Base-by-base conservation (phyloP, 2,329 filamentous ascomycete species). In the Xylaria sp. region DNA sequence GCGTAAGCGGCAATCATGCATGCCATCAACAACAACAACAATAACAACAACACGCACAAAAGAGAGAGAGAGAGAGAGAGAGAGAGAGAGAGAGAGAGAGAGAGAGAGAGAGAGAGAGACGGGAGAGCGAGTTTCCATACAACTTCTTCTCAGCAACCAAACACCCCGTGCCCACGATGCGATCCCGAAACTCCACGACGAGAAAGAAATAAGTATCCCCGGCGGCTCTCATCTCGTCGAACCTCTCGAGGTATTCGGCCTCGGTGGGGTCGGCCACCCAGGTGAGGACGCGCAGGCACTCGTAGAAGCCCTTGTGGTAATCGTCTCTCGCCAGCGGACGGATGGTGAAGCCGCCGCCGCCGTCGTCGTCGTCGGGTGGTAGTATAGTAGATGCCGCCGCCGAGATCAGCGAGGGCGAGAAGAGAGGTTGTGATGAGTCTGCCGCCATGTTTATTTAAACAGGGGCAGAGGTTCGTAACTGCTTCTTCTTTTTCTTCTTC, bases 131-230 rank as follows among this genome's bases (percentile, higher is more conserved):
- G 23, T 23, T 23, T 23, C 82, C 86, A 71, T 78, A 90, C 88
- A 92, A 92, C 80, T 95, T 95, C 81, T 90, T 87, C 85, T 96
- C 93, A 42, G 93, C 90, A 69, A 96, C 85, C 77, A 96, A 81
- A 49, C 89, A 89, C 0, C 93, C 93, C 0, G 92, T 94, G 6
- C 90, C 92, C 15, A 94, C 92, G 63, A 94, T 23, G 23, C 23
- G 23, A 23, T 2, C 23, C 23, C 2, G 23, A 23, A 23, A 86
- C 72, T 90, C 87, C 65, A 95, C 88, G 54, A 92, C 90, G 36
- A 93, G 80, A 61, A 94, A 84, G 79, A 90, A 94, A 79, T 95
- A 94, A 0, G 81, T 81, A n/a, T 79, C 80, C 57, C 74, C 76
- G 7, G 80, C 79, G 15, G 71, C 69, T 1, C 69, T 71, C 79